These are phyloP conservation scores for Globisporangium carolinianum DNA, from an alignment of 352 stramenopile genomes.

Conservation along the genomic window DNA sequence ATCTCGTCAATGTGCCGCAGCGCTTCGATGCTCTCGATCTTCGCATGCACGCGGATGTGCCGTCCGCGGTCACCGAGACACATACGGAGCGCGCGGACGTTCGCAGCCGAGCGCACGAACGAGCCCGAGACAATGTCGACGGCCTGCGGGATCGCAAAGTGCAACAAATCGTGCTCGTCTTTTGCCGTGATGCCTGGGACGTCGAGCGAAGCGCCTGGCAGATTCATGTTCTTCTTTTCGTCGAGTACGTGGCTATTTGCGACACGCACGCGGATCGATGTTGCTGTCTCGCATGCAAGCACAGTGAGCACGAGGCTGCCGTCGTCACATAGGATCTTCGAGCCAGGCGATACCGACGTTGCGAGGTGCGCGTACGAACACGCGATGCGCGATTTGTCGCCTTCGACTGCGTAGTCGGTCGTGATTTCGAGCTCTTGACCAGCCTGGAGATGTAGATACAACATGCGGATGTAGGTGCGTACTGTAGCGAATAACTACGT, in stretches of 20 bases:
- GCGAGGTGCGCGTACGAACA: conserved; percentile 94
- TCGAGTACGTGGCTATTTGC: conserved; percentile 89
- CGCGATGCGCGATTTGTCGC: conserved; percentile 74
- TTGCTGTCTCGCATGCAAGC: conserved; percentile 72
- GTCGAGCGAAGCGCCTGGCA: conserved; percentile 87
- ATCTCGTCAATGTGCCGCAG: conserved; percentile 97
- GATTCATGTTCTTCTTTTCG: conserved; percentile 97
- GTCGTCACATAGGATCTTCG: conserved; percentile 95
- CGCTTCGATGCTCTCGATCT: conserved; percentile 98
- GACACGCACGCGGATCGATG: conserved; percentile 66
- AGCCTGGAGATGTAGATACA: conserved; percentile 16
- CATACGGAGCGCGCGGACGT: conserved; percentile 88
- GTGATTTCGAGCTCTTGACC: conserved; percentile 84
- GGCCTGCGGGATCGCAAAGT: conserved; percentile 95
- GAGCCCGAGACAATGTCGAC: conserved; percentile 99
- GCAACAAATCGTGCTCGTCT: conserved; percentile 88
- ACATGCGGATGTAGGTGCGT: background rate
- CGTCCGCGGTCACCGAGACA: conserved; percentile 80
- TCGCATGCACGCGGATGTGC: conserved; percentile 95
- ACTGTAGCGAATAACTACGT: background rate
- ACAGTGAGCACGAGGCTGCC: conserved; percentile 93
- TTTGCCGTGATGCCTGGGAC: conserved; percentile 94
- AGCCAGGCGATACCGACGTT: conserved; percentile 87
- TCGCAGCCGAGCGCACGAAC: conserved; percentile 96
- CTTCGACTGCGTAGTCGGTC: conserved; percentile 85